Evolutionary conservation across 768 basidiomycete genomes (phyloP).

Genomic region (Leucosporidium creatinivorum): DNA sequence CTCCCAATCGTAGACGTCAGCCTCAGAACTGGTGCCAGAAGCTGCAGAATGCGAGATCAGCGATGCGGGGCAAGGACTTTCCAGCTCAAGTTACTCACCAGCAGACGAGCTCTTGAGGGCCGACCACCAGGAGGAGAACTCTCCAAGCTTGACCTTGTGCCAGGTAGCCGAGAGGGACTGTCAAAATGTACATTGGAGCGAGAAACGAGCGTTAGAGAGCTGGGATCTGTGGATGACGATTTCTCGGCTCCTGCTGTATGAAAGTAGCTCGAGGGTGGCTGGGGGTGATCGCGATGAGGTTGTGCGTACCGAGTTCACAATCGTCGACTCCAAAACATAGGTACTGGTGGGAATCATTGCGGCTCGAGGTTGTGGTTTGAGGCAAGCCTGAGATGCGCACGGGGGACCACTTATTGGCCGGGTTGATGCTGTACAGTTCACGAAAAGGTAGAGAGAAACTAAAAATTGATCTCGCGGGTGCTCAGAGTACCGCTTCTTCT

Average conservation of each 20-base stretch:
- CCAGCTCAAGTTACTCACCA: neutral
- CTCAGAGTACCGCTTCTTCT: too few species aligned
- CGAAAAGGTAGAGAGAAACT: too few species aligned
- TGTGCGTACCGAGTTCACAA: constrained; percentile 30
- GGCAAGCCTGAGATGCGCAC: neutral
- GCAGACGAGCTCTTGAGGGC: constrained; percentile 22
- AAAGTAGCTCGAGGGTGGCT: too few species aligned
- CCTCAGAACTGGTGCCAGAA: constrained; percentile 31
- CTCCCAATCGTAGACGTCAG: constrained; percentile 32
- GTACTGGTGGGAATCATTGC: constrained; percentile 30
- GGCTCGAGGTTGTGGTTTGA: constrained; percentile 5
- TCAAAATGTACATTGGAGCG: too few species aligned
- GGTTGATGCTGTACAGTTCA: too few species aligned
- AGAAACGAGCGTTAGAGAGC: too few species aligned
- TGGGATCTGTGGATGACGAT: too few species aligned
- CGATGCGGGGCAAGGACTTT: neutral
- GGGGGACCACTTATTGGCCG: neutral
- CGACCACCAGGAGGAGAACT: constrained; percentile 33
- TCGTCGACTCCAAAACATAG: constrained; percentile 33
- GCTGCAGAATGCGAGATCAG: too few species aligned
- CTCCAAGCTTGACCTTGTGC: constrained; percentile 37
- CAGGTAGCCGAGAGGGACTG: constrained; percentile 31
- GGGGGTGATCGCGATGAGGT: too few species aligned
- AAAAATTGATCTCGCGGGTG: too few species aligned
- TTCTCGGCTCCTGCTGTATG: too few species aligned